These are phyloP conservation scores for Sclerotinia subarctica DNA, from an alignment of 2,329 filamentous ascomycete genomes.

Conservation along the genomic window DNA sequence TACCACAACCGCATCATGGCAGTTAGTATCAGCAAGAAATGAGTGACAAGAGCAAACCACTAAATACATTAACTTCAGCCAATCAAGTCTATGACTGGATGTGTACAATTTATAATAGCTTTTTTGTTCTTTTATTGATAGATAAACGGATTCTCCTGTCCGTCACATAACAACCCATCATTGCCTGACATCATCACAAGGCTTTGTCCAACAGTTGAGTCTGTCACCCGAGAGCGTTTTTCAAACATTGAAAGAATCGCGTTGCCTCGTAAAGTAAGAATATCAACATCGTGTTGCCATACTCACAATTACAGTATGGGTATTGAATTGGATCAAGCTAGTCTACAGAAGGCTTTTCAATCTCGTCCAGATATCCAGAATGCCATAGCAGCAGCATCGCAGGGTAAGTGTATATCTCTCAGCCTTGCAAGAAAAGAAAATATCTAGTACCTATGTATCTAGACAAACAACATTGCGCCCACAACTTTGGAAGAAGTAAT, in stretches of 20 bases:
- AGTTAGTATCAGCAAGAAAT: neutral
- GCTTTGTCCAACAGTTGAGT: constrained; percentile 17
- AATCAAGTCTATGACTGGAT: neutral
- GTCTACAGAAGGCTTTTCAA: constrained; percentile 36
- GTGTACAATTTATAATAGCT: neutral
- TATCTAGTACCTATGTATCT: neutral
- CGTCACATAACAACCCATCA: neutral
- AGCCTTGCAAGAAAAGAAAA: constrained; percentile 19
- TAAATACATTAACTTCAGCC: neutral
- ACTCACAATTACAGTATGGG: constrained; percentile 27
- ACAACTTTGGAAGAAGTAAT: neutral
- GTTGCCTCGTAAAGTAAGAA: constrained; percentile 7
- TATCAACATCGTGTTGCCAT: constrained; percentile 8
- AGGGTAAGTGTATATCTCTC: constrained; percentile 31
- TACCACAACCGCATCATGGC: neutral
- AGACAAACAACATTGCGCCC: neutral
- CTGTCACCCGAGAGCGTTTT: constrained; percentile 17
- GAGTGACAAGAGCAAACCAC: constrained; percentile 8
- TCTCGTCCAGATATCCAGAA: constrained; percentile 35
- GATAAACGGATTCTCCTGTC: neutral
- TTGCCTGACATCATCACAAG: constrained; percentile 22
- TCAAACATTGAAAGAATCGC: constrained; percentile 13
- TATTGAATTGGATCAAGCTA: constrained; percentile 33
- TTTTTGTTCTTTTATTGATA: neutral
- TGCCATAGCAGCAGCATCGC: constrained; percentile 37